Percentiles rank a stretch among this genome's conserved stretches.
Evolutionary conservation across 108 stramenopile species (phyloP).

Genomic region (Nitzschia sp.): DNA sequence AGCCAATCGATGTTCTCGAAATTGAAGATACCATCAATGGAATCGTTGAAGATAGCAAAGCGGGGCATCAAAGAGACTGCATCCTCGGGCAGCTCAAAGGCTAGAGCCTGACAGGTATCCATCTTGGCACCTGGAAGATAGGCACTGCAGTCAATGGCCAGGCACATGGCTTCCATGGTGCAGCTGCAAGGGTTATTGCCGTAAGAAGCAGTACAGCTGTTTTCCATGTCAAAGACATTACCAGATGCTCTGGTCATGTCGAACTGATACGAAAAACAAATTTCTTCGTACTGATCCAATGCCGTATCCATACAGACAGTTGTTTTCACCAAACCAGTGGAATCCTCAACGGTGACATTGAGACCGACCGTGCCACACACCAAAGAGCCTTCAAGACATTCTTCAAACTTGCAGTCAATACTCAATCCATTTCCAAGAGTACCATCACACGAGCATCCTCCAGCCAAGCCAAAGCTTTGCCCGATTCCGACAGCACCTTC

Average conservation of each 20-base stretch:
- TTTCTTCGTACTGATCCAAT: conserved; percentile 16
- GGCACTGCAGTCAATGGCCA: conserved; percentile 23
- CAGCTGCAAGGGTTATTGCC: conserved; percentile 27
- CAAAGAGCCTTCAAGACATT: neutral
- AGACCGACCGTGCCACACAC: conserved; percentile 20
- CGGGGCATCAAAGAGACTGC: conserved; percentile 4
- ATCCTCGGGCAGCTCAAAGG: conserved; percentile 3
- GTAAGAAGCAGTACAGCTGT: conserved; percentile 24
- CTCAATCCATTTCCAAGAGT: neutral
- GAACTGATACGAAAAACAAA: conserved; percentile 26
- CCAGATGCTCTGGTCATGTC: neutral
- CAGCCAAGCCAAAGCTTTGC: conserved; percentile 22
- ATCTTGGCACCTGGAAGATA: conserved; percentile 27
- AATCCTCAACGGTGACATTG: conserved; percentile 10
- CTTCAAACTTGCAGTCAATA: conserved; percentile 21
- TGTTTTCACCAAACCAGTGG: neutral
- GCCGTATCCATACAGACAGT: conserved; percentile 14
- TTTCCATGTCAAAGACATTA: neutral
- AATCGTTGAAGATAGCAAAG: conserved; percentile 19
- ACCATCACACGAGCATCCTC: conserved; percentile 24
- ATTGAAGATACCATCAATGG: neutral
- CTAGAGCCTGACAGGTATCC: conserved; percentile 29
- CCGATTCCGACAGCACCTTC: conserved; percentile 30
- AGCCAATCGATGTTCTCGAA: conserved; percentile 15
- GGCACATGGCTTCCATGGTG: conserved; percentile 18